Base-by-base conservation (phyloP, 257 asterid genomes). In the Datura wrightii region DNA sequence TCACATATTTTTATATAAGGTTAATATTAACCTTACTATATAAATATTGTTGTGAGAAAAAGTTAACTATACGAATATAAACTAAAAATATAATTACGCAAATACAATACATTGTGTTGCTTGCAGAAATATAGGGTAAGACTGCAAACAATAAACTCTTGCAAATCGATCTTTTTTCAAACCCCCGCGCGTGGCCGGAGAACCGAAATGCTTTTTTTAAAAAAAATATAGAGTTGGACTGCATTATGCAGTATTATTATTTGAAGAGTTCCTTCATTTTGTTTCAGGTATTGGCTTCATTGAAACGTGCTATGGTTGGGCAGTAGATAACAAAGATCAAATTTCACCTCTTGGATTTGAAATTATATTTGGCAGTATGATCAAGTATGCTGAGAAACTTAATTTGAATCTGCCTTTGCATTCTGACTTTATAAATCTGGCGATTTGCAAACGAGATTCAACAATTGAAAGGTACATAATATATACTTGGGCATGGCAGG, bases 241-340 rank as follows among this genome's bases (percentile, higher is more conserved):
- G 31, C 0, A 24, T 24, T 24, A 24, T n/a, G n/a, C n/a, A n/a
- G n/a, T 24, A 24, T 24, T 24, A 24, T 24, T 24, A 24, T 1
- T 60, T 60, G 15, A 24, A 24, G 37, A 9, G 6, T 56, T 2
- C 1, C 0, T 31, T 63, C 42, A 63, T 63, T 31, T 63, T 63
- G 4, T 63, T 63, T 31, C 42, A 90, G 93, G 93, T 37, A 58
- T 89, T 84, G 87, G 85, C 15, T 89, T 85, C 66, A 84, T 90
- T 8, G 83, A 44, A 3, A 52, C 71, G 1, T 24, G 31, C 31
- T 58, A 86, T 65, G 52, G 53, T 36, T 82, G 79, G 59, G 90
- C 87, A 78, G 84, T 83, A 0, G 15, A 39, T 44, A 74, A 79
- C 14, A 65, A 83, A 5, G 65, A 79, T 56, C 91, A 86, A 37